These are phyloP conservation scores for Argentina anserina DNA, from an alignment of 306 rosid genomes.

Conservation along the genomic window DNA sequence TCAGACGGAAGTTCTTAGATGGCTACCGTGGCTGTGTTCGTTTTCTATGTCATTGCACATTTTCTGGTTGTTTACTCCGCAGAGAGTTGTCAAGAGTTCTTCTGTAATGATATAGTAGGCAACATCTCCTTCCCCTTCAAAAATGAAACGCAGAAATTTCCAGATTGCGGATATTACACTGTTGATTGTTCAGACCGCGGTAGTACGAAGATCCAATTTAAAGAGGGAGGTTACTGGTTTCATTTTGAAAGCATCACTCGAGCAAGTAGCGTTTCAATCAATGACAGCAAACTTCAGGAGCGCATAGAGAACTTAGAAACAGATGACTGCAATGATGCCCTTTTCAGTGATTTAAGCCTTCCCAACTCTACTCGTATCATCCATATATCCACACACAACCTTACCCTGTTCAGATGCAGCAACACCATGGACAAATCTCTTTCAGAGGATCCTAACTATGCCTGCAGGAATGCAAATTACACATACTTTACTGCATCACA, in stretches of 20 bases:
- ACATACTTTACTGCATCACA: background rate
- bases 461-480: rapidly evolving
- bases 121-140: rapidly evolving
- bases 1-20: slow-evolving; percentile 2
- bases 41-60: background rate
- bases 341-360: background rate
- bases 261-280: rapidly evolving
- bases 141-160: rapidly evolving
- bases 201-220: background rate
- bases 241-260: rapidly evolving
- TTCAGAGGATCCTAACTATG: rapidly evolving
- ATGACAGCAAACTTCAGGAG: rapidly evolving
- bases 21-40: slow-evolving; percentile 7
- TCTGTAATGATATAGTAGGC: rapidly evolving
- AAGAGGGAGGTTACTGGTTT: background rate
- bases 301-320: rapidly evolving
- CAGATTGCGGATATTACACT: background rate
- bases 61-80: slow-evolving; percentile 7
- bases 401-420: background rate
- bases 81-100: slow-evolving; percentile 5
- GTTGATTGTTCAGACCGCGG: rapidly evolving
- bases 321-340: rapidly evolving
- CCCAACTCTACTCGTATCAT: rapidly evolving
- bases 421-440: rapidly evolving
- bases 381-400: rapidly evolving